Base-by-base conservation (phyloP, 2,329 filamentous ascomycete species). In the Penicillium sp. region DNA sequence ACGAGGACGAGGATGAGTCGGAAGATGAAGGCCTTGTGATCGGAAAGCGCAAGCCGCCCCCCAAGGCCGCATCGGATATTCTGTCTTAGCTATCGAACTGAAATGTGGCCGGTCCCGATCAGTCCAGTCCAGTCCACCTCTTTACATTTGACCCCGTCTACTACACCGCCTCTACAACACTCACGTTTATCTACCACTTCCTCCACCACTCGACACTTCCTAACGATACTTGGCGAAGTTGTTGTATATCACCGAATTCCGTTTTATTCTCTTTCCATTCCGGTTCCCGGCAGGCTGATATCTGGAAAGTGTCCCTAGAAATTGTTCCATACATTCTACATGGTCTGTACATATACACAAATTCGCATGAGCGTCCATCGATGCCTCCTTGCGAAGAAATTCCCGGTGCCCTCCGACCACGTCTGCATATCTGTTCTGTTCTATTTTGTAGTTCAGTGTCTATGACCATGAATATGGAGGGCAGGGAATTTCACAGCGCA, bases 11-110 rank as follows among this genome's bases (percentile, higher is more conserved):
- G n/a, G 68, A 69, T 35, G 73, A 76, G 19, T 76, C 74, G 2
- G 75, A 76, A 61, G 75, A 77, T 33, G 75, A 77, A 66, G 73
- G 66, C 3, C 69, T 77, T 33, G 65, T 75, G 22, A 73, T 77
- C 56, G 73, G 74, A 28, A 74, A 71, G 55, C 70, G 68, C 57
- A 70, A 69, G 35, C 52, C 67, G 5, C 50, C 59, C 4, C 57
- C 62, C 28, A 64, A 69, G 52, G 47, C 64, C 55, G 48, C 63
- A 57, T 31, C 56, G 31, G 36, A 61, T 64, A 43, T 53, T 28
- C 51, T 44, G n/a, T 50, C 51, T 10, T 33, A 37, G 36, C 25
- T 19, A n/a, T 53, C 49, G 30, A 48, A 52, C 42, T 54, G 38
- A 54, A 41, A 36, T 35, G 45, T 50, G 45, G 45, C 51, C 44